Evolutionary conservation across 257 asterid genomes (phyloP).

Genomic region (Misopates orontium): DNA sequence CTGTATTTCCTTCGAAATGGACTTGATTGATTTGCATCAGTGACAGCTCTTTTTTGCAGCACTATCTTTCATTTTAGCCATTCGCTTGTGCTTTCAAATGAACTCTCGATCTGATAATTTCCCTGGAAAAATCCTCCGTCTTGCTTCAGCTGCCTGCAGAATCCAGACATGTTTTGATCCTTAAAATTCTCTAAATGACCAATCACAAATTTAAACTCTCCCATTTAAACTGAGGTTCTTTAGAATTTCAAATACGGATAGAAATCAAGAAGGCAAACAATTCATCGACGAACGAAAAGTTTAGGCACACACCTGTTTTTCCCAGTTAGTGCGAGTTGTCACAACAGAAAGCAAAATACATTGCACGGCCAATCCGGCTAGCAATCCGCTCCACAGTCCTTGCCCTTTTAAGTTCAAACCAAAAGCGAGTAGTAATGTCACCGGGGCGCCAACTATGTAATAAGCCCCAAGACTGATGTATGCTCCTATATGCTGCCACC

Average conservation of each 20-base stretch:
- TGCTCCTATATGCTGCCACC: slow-evolving; percentile 92
- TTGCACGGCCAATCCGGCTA: slow-evolving; percentile 64
- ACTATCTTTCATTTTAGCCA: too few species aligned
- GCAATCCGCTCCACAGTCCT: slow-evolving; percentile 83
- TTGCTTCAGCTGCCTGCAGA: slow-evolving; percentile 48
- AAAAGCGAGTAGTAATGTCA: slow-evolving; percentile 66
- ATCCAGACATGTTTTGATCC: too few species aligned
- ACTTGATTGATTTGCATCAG: too few species aligned
- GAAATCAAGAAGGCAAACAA: not conserved
- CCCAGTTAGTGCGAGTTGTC: slow-evolving; percentile 68
- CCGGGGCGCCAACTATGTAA: slow-evolving; percentile 75
- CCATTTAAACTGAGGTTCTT: too few species aligned
- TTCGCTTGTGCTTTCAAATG: not conserved
- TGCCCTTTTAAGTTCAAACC: slow-evolving; percentile 51
- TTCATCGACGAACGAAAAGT: not conserved
- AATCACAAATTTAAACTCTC: too few species aligned
- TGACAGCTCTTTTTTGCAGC: too few species aligned
- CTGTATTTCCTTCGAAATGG: too few species aligned
- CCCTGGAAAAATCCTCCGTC: slow-evolving; percentile 42
- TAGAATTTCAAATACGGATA: too few species aligned
- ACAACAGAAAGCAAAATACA: slow-evolving; percentile 44
- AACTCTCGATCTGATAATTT: slow-evolving; percentile 10
- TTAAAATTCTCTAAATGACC: too few species aligned
- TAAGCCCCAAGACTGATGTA: slow-evolving; percentile 74
- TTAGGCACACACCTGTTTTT: slow-evolving; percentile 49